phyloP scores from a whole-genome alignment of 2,329 filamentous ascomycete species.

The Arthroderma sp. region DNA sequence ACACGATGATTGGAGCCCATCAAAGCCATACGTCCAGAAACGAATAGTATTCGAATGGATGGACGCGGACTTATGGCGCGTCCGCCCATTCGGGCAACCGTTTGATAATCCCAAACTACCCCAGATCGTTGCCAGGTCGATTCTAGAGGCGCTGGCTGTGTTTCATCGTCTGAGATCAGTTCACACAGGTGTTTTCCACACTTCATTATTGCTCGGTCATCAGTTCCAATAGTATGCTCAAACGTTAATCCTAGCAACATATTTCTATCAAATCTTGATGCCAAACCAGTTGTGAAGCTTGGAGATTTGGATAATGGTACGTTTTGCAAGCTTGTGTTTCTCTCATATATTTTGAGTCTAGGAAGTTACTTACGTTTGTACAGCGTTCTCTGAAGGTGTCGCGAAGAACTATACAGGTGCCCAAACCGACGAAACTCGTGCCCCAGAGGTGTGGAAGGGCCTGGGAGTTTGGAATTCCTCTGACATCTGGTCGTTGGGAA shows the following conservation, averaged over 20 bases:
- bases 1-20: conserved; percentile 7
- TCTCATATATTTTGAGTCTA: background rate
- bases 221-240: background rate
- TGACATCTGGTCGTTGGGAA: conserved; percentile 8
- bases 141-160: conserved; percentile 6
- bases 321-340: background rate
- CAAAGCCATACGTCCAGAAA: conserved; percentile 4
- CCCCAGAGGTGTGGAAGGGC: conserved; percentile 9
- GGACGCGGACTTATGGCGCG: conserved; percentile 8
- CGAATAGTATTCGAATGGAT: conserved; percentile 9
- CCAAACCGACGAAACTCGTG: conserved; percentile 7
- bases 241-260: conserved; percentile 10
- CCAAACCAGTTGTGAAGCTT: conserved; percentile 5
- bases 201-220: background rate
- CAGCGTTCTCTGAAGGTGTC: conserved; percentile 6
- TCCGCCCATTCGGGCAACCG: conserved; percentile 6
- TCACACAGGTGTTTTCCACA: conserved; percentile 6
- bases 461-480: conserved; percentile 9
- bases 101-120: conserved; percentile 8
- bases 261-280: conserved; percentile 6
- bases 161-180: conserved; percentile 5
- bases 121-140: conserved; percentile 6
- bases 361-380: background rate
- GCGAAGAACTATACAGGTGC: conserved; percentile 4
- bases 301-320: conserved; percentile 9